A percentile compares a stretch with the other conserved stretches of the same genome.
phyloP scores from a whole-genome alignment of 768 basidiomycete genomes.

The Lactarius psammicola region DNA sequence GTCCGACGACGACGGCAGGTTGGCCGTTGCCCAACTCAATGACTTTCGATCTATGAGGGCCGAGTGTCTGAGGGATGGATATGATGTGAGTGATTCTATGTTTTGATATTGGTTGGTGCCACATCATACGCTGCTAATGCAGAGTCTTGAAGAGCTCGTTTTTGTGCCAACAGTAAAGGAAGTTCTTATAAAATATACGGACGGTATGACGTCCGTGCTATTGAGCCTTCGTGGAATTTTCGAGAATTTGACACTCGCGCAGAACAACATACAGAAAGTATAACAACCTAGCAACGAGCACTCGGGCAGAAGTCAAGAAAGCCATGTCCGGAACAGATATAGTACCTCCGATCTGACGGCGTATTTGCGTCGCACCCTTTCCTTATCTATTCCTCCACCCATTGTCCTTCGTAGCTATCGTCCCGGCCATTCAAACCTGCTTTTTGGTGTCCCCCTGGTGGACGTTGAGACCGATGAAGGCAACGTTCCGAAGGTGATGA shows the following conservation, averaged over 20 bases:
- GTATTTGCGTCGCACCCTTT: neutral
- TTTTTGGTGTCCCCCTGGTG: neutral
- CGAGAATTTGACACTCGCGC: neutral
- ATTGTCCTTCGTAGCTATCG: neutral
- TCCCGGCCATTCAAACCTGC: neutral
- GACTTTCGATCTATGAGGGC: neutral
- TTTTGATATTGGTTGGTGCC: neutral
- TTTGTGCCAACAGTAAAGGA: neutral
- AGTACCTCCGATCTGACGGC: neutral
- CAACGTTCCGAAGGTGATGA: no score
- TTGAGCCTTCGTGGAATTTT: neutral
- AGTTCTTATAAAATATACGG: neutral
- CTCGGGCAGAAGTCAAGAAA: neutral
- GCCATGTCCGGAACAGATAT: neutral
- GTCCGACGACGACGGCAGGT: neutral
- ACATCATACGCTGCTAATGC: neutral
- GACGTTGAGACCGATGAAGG: no score
- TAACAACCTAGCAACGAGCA: neutral
- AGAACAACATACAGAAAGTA: neutral
- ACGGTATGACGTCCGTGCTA: neutral
- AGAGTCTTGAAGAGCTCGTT: neutral
- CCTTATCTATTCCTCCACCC: neutral
- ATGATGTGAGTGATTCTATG: neutral
- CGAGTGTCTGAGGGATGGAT: neutral
- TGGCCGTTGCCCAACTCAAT: neutral